phyloP scores from a whole-genome alignment of 148 eudicot genomes.

The Dianthus caryophyllus region DNA sequence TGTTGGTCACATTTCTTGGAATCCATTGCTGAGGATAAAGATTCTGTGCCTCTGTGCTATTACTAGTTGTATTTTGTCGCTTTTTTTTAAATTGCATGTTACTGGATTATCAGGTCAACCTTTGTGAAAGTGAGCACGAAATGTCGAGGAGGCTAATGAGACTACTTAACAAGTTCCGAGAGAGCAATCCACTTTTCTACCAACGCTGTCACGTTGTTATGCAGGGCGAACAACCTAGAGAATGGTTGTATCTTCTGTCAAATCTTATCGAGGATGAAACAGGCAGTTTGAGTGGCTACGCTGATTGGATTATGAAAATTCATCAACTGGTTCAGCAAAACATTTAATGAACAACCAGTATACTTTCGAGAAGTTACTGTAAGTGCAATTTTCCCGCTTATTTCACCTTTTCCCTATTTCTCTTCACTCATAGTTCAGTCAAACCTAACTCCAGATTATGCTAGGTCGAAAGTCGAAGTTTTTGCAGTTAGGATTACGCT shows the following conservation, averaged over 20 bases:
- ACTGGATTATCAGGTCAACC: conserved; percentile 40
- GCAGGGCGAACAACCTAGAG: conserved; percentile 97
- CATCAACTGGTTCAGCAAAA: conserved; percentile 81
- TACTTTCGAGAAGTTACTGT: conserved; percentile 10
- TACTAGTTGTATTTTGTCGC: background rate
- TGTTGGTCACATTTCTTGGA: background rate
- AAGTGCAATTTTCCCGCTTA: background rate
- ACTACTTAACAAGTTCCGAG: conserved; percentile 52
- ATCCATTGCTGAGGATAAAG: conserved; percentile 4
- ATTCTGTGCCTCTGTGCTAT: conserved; percentile 6
- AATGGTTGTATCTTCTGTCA: conserved; percentile 74
- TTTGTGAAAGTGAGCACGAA: conserved; percentile 51
- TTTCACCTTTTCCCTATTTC: too few relatives aligned
- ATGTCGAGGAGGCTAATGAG: conserved; percentile 68
- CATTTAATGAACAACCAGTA: conserved; percentile 42
- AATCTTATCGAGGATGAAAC: conserved; percentile 86
- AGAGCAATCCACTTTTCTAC: conserved; percentile 61
- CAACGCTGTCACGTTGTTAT: conserved; percentile 84
- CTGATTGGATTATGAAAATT: conserved; percentile 76
- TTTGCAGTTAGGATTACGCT: too few relatives aligned
- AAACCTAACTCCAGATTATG: too few relatives aligned
- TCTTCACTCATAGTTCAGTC: too few relatives aligned
- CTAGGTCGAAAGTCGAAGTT: too few relatives aligned
- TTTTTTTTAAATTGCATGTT: background rate
- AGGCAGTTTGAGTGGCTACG: conserved; percentile 68